Evolutionary conservation across 2,329 filamentous ascomycete species (phyloP).

Genomic region (Aaosphaeria arxii): DNA sequence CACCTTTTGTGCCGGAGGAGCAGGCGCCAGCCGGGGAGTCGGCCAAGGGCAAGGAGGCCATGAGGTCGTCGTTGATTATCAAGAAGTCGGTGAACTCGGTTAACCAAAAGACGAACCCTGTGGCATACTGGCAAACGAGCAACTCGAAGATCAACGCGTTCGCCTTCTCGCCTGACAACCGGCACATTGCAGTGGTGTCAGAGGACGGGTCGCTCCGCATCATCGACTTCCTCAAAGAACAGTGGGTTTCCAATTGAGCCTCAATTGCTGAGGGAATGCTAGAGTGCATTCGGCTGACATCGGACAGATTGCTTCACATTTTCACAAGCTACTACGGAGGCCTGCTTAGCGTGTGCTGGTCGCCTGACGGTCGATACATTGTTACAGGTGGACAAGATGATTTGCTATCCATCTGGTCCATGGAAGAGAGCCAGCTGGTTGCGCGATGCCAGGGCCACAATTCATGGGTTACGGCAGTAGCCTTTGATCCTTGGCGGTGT

Average conservation of each 20-base stretch:
- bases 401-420: constrained; percentile 91
- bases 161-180: constrained; percentile 84
- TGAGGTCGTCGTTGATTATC: constrained; percentile 59
- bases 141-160: constrained; percentile 89
- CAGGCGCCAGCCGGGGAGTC: constrained; percentile 18
- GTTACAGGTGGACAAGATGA: constrained; percentile 96
- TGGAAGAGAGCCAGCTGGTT: constrained; percentile 78
- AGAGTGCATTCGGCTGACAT: neutral
- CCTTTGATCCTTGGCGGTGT: constrained; percentile 95
- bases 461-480: constrained; percentile 90
- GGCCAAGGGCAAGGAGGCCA: constrained; percentile 29
- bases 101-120: constrained; percentile 90
- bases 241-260: constrained; percentile 52
- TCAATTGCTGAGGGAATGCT: no score
- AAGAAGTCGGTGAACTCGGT: constrained; percentile 90
- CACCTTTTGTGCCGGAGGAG: constrained; percentile 71
- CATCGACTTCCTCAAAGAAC: constrained; percentile 87
- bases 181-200: constrained; percentile 83
- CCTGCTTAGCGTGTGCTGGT: constrained; percentile 93
- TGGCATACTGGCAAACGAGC: constrained; percentile 88
- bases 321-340: constrained; percentile 93
- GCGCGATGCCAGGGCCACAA: constrained; percentile 93
- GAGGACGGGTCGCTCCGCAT: constrained; percentile 89
- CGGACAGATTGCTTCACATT: constrained; percentile 70
- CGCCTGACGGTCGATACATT: constrained; percentile 92